Evolutionary conservation across 1,139 yeast genomes (phyloP).

Genomic region (Debaryomycetaceae sp.): DNA sequence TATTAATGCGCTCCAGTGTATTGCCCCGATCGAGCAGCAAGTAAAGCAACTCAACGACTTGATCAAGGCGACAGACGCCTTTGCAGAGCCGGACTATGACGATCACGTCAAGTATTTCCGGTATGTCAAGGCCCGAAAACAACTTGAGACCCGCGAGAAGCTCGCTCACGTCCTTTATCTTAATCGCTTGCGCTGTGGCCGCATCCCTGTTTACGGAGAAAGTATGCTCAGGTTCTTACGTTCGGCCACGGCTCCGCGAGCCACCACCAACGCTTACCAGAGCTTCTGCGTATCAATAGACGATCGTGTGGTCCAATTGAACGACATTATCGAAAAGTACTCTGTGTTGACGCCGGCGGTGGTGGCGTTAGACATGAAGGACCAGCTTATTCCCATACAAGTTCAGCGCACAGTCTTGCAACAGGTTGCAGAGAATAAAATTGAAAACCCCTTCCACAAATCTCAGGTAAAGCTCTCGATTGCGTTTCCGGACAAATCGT

Average conservation of each 20-base stretch:
- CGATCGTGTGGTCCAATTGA: conserved; percentile 32
- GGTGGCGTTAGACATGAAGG: conserved; percentile 67
- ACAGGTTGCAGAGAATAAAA: conserved; percentile 26
- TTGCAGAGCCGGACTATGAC: conserved; percentile 28
- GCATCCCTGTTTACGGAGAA: conserved; percentile 47
- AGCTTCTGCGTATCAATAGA: conserved; percentile 29
- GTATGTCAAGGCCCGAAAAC: conserved; percentile 40
- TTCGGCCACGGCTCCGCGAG: conserved; percentile 7
- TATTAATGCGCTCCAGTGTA: conserved; percentile 35
- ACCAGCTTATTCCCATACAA: conserved; percentile 36
- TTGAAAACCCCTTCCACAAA: conserved; percentile 62
- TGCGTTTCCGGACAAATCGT: conserved; percentile 91
- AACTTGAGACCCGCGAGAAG: conserved; percentile 37
- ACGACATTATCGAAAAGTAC: conserved; percentile 55
- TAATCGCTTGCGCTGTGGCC: conserved; percentile 51
- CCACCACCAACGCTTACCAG: conserved; percentile 17
- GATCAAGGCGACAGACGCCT: conserved; percentile 17
- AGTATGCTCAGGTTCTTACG: conserved; percentile 18
- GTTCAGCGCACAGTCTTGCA: conserved; percentile 19
- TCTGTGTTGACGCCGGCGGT: conserved; percentile 85
- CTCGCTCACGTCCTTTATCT: conserved; percentile 51
- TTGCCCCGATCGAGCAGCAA: conserved; percentile 32
- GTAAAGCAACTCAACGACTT: conserved; percentile 27
- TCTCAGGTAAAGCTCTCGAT: conserved; percentile 81
- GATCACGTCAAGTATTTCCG: conserved; percentile 53